Conservation (phyloP, 1,284 basidiomycete species). For the Irpex lacteus region DNA sequence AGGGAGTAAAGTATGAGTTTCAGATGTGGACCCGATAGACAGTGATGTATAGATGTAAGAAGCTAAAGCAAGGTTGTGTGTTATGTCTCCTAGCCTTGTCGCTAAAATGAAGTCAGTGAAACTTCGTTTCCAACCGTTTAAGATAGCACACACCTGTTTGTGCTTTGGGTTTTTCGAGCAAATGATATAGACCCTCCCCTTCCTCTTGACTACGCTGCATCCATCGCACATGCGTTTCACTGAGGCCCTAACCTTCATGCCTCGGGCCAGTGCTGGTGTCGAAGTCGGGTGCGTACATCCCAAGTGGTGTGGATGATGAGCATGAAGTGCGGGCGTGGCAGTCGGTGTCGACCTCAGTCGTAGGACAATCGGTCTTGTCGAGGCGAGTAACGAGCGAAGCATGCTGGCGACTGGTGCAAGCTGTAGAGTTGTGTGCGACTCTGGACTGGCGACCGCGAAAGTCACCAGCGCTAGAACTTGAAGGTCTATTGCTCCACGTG, state of each 20-base stretch:
- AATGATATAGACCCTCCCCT: slow-evolving; percentile 91
- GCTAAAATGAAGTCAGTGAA: slow-evolving; percentile 35
- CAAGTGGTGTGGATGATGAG: slow-evolving; percentile 32
- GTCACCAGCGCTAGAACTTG: too few species aligned
- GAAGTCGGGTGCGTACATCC: slow-evolving; percentile 21
- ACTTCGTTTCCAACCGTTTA: slow-evolving; percentile 1
- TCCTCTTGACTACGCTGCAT: slow-evolving; percentile 82
- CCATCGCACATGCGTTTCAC: slow-evolving; percentile 93
- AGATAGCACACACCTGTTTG: slow-evolving; percentile 77
- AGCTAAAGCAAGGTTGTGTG: not conserved
- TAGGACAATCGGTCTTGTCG: slow-evolving; percentile 55
- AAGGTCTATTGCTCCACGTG: not conserved
- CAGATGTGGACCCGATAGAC: slow-evolving; percentile 81
- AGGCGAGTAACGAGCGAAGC: slow-evolving; percentile 63
- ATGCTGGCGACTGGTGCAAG: slow-evolving; percentile 33
- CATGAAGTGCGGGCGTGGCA: slow-evolving; percentile 27
- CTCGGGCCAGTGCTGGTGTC: slow-evolving; percentile 49
- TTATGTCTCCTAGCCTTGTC: slow-evolving; percentile 49
- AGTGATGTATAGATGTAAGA: not conserved
- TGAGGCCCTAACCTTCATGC: slow-evolving; percentile 96
- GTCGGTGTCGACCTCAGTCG: slow-evolving; percentile 44
- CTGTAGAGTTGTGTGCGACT: not conserved
- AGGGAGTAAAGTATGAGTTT: slow-evolving; percentile 81
- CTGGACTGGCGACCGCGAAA: not conserved
- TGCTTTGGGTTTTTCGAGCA: slow-evolving; percentile 96